Evolutionary conservation across 192 early-diverging fungal genomes (phyloP).

Genomic region (Coemansia sp.): DNA sequence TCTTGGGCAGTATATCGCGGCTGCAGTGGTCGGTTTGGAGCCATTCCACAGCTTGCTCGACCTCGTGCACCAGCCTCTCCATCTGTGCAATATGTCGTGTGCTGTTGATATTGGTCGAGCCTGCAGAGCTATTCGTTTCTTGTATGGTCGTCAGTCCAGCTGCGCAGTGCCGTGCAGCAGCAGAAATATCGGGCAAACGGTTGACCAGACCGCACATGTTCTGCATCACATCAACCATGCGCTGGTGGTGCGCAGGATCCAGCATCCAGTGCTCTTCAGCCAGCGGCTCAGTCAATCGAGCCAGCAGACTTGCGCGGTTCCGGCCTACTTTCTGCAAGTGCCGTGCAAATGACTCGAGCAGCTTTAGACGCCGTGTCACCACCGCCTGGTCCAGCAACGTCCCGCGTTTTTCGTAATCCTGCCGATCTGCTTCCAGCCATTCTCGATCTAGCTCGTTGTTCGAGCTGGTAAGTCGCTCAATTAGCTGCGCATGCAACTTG

Average conservation of each 20-base stretch:
- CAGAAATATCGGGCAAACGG: slow-evolving; percentile 23
- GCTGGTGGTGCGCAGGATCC: slow-evolving; percentile 32
- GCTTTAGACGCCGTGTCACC: slow-evolving; percentile 16
- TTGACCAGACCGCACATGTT: slow-evolving; percentile 31
- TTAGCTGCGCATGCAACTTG: slow-evolving; percentile 11
- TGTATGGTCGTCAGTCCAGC: neutral
- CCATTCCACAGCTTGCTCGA: slow-evolving; percentile 22
- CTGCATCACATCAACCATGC: slow-evolving; percentile 33
- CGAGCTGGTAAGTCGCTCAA: slow-evolving; percentile 2
- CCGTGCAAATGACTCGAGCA: slow-evolving; percentile 19
- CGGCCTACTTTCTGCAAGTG: slow-evolving; percentile 30
- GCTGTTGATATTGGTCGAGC: neutral
- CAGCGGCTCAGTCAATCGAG: slow-evolving; percentile 33
- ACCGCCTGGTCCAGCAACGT: slow-evolving; percentile 26
- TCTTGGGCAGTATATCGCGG: neutral
- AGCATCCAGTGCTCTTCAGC: slow-evolving; percentile 48
- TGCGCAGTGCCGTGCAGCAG: slow-evolving; percentile 26
- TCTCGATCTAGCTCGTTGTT: slow-evolving; percentile 4
- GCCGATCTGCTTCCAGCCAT: slow-evolving; percentile 22
- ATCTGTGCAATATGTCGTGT: slow-evolving; percentile 36
- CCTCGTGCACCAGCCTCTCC: slow-evolving; percentile 36
- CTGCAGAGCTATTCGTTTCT: neutral
- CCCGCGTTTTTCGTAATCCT: slow-evolving; percentile 28
- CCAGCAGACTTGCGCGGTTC: slow-evolving; percentile 27
- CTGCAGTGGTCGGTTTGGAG: neutral